Evolutionary conservation across 1,139 yeast species (phyloP), one percentile per base, ranked within the genome.

Genomic region (Candida gigantensis): DNA sequence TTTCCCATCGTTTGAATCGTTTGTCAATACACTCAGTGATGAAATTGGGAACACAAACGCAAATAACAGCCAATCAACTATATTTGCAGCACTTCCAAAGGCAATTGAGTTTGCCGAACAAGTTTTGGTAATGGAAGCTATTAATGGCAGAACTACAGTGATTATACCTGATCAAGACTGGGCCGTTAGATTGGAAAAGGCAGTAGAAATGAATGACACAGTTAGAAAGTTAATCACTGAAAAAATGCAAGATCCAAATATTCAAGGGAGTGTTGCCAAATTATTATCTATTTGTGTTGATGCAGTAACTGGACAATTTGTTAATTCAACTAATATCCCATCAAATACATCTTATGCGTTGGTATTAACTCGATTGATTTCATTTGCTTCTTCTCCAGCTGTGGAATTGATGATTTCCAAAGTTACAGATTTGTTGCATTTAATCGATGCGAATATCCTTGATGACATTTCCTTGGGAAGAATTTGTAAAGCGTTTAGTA

Each of bases 151-250:
- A 17, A 52, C 62, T 1, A 81, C 92, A 0, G 81, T 82, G 3
- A 56, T 86, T 36, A 76, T 76, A 0, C 61, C 74, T 14, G 96
- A 87, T 55, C 85, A 81, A 45, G 82, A 84, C 34, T 89, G 96
- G 96, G 67, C 70, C 4, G 62, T 75, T 0, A 71, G 92, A 50
- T 53, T 86, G 18, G 89, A 83, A n/a, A 84, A 80, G 39, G 87
- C 94, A 0, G 41, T 85, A 5, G 83, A 78, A 33, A 65, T 74
- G 28, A 95, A 88, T 51, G 68, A 68, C 2, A 54, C 51, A 1
- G 86, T 85, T 1, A 62, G 78, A 24, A 30, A 41, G 0, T 52
- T 65, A 3, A 57, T 82, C 5, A 45, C 50, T 9, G 31, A 41
- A 1, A 60, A 66, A 28, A 56, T 70, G 20, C 34, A 32, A 1